These are phyloP conservation scores for Populus hybrid DNA, from an alignment of 441 rosid genomes.

Conservation along the genomic window DNA sequence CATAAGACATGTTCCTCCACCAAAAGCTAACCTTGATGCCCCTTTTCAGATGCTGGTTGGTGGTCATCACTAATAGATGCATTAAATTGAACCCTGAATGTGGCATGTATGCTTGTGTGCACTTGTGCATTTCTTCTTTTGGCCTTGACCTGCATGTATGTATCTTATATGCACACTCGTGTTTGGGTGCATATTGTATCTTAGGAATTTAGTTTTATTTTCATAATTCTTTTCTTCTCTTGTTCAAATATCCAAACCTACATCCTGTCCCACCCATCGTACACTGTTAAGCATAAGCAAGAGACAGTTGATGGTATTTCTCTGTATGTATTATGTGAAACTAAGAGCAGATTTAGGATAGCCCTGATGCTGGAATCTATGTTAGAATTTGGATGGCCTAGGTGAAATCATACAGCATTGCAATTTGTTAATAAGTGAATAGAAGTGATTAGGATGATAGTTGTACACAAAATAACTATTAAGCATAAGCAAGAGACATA, in stretches of 20 bases:
- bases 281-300: background rate
- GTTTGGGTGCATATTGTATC: background rate
- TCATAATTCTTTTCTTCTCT: background rate
- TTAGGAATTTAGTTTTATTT: background rate
- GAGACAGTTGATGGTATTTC: no score
- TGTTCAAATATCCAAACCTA: background rate
- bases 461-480: background rate
- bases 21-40: conserved; percentile 68
- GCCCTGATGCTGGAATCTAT: no score
- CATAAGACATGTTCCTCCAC: conserved; percentile 73
- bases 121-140: background rate
- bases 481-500: background rate
- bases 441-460: no score
- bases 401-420: no score
- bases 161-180: background rate
- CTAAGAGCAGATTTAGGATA: no score
- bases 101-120: background rate
- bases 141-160: background rate
- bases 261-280: background rate
- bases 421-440: no score
- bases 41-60: conserved; percentile 95
- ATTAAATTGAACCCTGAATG: conserved; percentile 5
- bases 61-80: conserved; percentile 15
- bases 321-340: background rate
- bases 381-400: no score